Evolutionary conservation across 208 protist species (phyloP).

Genomic region (Endotrypanum monterogeii): DNA sequence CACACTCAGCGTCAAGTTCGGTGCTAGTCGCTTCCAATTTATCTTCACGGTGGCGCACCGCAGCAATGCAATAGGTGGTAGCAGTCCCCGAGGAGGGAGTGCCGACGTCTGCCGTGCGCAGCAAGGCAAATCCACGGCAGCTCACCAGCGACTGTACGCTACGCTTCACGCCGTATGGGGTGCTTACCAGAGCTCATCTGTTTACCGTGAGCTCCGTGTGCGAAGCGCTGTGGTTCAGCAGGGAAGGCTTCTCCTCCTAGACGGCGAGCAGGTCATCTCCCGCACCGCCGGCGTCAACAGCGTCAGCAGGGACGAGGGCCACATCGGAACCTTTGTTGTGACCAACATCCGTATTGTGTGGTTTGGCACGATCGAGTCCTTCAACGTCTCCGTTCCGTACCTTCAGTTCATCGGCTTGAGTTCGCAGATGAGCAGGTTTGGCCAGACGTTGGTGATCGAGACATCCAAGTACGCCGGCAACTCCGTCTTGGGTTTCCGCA

Average conservation of each 20-base stretch:
- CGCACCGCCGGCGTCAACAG: constrained; percentile 90
- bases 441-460: constrained; percentile 82
- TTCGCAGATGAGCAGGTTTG: constrained; percentile 83
- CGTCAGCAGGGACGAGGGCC: constrained; percentile 89
- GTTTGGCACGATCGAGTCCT: constrained; percentile 88
- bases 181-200: constrained; percentile 93
- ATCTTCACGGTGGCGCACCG: constrained; percentile 91
- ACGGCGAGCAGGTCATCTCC: constrained; percentile 87
- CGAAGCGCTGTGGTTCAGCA: constrained; percentile 89
- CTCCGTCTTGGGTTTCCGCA: constrained; percentile 90
- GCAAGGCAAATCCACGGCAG: neutral
- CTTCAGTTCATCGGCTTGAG: constrained; percentile 86
- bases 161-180: constrained; percentile 56
- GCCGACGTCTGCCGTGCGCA: neutral
- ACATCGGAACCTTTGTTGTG: constrained; percentile 92
- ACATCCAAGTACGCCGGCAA: constrained; percentile 62
- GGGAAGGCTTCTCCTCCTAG: constrained; percentile 85
- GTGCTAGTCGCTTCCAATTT: constrained; percentile 92
- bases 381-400: constrained; percentile 97
- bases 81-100: neutral
- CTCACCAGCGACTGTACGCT: constrained; percentile 20
- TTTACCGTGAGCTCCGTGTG: constrained; percentile 96
- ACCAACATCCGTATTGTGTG: constrained; percentile 97
- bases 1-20: constrained; percentile 87
- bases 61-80: neutral